Conservation (phyloP, 441 rosid species). For the Euphorbia corollata region DNA sequence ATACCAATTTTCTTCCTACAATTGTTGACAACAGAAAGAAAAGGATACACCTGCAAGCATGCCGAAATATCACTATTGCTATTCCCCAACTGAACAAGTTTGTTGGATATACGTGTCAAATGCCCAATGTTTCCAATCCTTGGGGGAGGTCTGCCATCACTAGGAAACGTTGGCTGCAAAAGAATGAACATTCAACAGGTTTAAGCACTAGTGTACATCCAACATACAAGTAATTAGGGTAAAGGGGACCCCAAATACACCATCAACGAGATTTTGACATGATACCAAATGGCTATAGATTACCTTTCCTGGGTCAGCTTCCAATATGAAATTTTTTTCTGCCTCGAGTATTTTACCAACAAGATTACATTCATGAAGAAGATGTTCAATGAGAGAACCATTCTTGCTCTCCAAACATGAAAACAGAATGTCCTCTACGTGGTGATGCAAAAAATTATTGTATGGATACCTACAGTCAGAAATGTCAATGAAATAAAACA, state of each 20-base stretch:
- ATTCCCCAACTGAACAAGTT: slow-evolving; percentile 71
- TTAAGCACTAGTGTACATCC: slow-evolving; percentile 7
- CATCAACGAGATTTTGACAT: not conserved
- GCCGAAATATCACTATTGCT: slow-evolving; percentile 51
- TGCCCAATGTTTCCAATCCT: slow-evolving; percentile 85
- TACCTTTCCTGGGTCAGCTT: slow-evolving; percentile 54
- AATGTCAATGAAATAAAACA: slow-evolving; percentile 23
- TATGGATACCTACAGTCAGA: slow-evolving; percentile 65
- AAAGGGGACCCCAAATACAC: not conserved
- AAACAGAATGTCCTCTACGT: slow-evolving; percentile 65
- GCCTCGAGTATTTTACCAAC: slow-evolving; percentile 68
- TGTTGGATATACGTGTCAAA: slow-evolving; percentile 77
- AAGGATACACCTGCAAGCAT: slow-evolving; percentile 57
- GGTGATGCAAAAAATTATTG: slow-evolving; percentile 94
- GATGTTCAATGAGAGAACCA: slow-evolving; percentile 53
- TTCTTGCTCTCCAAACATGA: slow-evolving; percentile 84
- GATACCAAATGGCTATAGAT: slow-evolving; percentile 12
- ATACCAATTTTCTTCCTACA: not conserved
- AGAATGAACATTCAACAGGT: slow-evolving; percentile 16
- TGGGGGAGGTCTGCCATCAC: slow-evolving; percentile 59
- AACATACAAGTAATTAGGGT: not conserved
- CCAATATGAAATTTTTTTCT: slow-evolving; percentile 46
- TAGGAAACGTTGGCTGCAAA: slow-evolving; percentile 70
- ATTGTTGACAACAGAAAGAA: slow-evolving; percentile 1
- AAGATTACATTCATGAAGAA: slow-evolving; percentile 69